Percentiles rank a stretch among this genome's conserved stretches.
Conservation (phyloP, 164 flowering plant genomes). For the Liriodendron chinense region DNA sequence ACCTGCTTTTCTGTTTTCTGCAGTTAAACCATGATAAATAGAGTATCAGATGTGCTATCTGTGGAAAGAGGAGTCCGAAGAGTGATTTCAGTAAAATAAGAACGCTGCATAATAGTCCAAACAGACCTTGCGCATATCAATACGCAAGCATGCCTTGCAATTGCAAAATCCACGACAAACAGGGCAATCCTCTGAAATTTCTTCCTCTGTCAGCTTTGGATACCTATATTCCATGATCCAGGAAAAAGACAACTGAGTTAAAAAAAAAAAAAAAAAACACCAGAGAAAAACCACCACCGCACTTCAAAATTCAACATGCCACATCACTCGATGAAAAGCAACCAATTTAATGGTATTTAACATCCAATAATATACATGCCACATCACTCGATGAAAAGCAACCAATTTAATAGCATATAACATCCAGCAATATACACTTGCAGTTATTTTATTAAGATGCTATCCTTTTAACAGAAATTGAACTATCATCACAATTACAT, state of each 20-base stretch:
- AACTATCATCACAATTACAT: too few species aligned
- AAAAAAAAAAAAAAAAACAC: not conserved
- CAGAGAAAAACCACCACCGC: not conserved
- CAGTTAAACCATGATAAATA: not conserved
- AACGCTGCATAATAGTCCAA: not conserved
- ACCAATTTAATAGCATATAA: too few species aligned
- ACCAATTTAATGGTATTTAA: too few species aligned
- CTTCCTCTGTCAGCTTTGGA: conserved; percentile 16
- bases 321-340: too few species aligned
- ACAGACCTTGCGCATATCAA: conserved; percentile 51
- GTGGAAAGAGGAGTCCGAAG: not conserved
- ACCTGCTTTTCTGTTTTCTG: conserved; percentile 25
- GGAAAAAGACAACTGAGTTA: not conserved
- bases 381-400: too few species aligned
- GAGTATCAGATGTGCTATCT: not conserved
- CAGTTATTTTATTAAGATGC: too few species aligned
- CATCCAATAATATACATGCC: too few species aligned
- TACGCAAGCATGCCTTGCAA: conserved; percentile 21
- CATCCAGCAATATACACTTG: too few species aligned
- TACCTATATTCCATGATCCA: conserved; percentile 8
- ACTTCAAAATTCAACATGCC: not conserved
- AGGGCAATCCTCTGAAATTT: conserved; percentile 12
- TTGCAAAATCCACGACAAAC: conserved; percentile 20
- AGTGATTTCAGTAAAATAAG: too few species aligned
- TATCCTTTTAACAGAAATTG: too few species aligned